Evolutionary conservation across 371 early-diverging fungal species (phyloP).

Genomic region (Circinella umbellata): DNA sequence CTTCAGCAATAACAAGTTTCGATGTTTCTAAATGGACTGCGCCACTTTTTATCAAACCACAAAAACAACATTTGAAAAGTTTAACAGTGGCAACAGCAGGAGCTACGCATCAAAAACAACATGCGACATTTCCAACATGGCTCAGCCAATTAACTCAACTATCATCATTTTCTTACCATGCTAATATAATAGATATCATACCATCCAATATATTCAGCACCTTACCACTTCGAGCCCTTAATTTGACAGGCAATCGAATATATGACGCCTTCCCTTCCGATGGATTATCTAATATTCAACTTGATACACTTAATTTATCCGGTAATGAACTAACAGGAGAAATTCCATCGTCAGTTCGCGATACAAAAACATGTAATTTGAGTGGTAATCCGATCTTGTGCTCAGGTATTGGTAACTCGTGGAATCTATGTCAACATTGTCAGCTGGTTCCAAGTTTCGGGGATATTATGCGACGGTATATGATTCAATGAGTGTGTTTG

Average conservation of each 20-base stretch:
- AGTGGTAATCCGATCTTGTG: conserved; percentile 16
- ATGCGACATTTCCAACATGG: conserved; percentile 15
- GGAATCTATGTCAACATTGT: conserved; percentile 21
- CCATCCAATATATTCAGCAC: conserved; percentile 3
- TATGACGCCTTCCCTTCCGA: conserved; percentile 11
- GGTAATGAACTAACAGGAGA: conserved; percentile 11
- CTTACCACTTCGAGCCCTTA: neutral
- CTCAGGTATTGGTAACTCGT: conserved; percentile 18
- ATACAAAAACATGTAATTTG: conserved; percentile 12
- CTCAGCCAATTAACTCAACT: conserved; percentile 5
- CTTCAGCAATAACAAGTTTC: neutral
- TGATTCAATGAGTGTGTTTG: conserved; percentile 18
- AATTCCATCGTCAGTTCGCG: conserved; percentile 6
- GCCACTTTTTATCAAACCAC: neutral
- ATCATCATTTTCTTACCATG: conserved; percentile 5
- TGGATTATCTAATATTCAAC: conserved; percentile 6
- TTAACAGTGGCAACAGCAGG: neutral
- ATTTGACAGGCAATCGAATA: conserved; percentile 9
- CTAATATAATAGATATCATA: conserved; percentile 8
- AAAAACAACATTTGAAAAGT: neutral
- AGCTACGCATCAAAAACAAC: neutral
- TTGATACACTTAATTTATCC: conserved; percentile 1
- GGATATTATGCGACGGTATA: conserved; percentile 17
- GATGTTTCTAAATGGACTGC: conserved; percentile 8
- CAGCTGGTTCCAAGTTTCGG: conserved; percentile 13